Conservation (phyloP, 106 monocot species). For the Dioscorea dumetorum region DNA sequence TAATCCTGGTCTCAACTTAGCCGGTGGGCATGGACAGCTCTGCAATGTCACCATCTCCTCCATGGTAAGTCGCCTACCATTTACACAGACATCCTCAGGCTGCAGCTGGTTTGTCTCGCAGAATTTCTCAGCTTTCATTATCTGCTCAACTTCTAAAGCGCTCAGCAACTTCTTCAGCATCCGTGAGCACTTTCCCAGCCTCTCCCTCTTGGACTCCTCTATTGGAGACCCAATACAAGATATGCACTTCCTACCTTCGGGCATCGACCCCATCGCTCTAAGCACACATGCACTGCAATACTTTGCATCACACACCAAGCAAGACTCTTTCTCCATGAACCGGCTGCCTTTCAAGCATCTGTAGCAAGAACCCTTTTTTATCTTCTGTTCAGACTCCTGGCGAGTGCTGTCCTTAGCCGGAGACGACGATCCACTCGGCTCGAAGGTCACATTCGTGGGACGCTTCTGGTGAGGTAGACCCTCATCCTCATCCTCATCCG, state of each 20-base stretch:
- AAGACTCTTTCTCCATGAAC: constrained; percentile 80
- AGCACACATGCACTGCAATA: constrained; percentile 64
- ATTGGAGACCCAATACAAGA: constrained; percentile 63
- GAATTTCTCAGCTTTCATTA: constrained; percentile 64
- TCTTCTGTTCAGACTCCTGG: constrained; percentile 5
- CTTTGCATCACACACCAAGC: constrained; percentile 70
- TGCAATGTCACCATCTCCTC: constrained; percentile 66
- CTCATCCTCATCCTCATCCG: no score
- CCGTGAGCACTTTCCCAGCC: constrained; percentile 62
- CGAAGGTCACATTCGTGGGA: not conserved
- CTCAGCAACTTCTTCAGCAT: constrained; percentile 63
- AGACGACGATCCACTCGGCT: not conserved
- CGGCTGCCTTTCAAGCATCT: constrained; percentile 54
- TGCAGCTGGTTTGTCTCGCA: constrained; percentile 72
- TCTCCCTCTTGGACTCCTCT: constrained; percentile 54
- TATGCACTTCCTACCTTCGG: constrained; percentile 85
- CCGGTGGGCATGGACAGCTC: constrained; percentile 50
- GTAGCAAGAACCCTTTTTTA: constrained; percentile 45
- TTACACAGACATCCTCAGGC: constrained; percentile 65
- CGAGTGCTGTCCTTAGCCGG: not conserved
- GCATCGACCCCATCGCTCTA: constrained; percentile 89
- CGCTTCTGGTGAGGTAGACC: no score
- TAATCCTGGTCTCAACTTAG: constrained; percentile 56
- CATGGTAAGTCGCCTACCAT: constrained; percentile 37
- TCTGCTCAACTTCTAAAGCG: constrained; percentile 52